phyloP scores from a whole-genome alignment of 805 yeast genomes.

The Millerozyma acaciae region DNA sequence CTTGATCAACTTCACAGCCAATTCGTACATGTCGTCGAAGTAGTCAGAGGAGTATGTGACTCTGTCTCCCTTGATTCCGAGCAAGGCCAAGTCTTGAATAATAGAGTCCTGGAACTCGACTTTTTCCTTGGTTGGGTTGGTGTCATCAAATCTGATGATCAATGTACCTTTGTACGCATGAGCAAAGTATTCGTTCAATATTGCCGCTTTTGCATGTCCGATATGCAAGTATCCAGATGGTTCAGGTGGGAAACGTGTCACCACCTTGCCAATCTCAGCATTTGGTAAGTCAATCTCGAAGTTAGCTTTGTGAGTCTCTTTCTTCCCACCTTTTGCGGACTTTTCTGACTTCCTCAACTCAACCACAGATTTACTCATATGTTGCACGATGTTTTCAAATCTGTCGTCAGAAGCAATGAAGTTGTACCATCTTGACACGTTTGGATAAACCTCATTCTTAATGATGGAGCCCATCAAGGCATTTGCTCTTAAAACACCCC shows the following conservation, averaged over 20 bases:
- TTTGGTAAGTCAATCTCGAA: conserved; percentile 89
- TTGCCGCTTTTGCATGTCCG: conserved; percentile 99
- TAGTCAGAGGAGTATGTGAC: conserved; percentile 91
- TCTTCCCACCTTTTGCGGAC: conserved; percentile 53
- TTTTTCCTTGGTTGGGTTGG: conserved; percentile 96
- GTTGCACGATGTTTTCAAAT: conserved; percentile 68
- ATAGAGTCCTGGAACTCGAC: conserved; percentile 92
- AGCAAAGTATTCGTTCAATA: conserved; percentile 94
- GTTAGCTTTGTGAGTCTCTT: conserved; percentile 89
- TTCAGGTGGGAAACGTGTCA: conserved; percentile 99
- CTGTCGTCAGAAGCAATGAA: conserved; percentile 62
- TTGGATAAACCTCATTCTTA: conserved; percentile 78
- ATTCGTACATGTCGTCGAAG: conserved; percentile 86
- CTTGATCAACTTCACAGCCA: conserved; percentile 81
- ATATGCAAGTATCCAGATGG: conserved; percentile 99
- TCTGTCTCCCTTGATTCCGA: conserved; percentile 90
- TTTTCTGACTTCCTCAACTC: conserved; percentile 72
- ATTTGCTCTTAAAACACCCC: conserved; percentile 94
- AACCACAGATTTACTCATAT: conserved; percentile 61
- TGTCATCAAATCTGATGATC: conserved; percentile 95
- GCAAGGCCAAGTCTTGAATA: conserved; percentile 81
- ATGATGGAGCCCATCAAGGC: conserved; percentile 88
- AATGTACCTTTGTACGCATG: conserved; percentile 93
- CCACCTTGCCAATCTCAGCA: conserved; percentile 92
- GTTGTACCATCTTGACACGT: conserved; percentile 91